Percentiles rank a stretch among this genome's conserved stretches.
phyloP scores from a whole-genome alignment of 345 rosid genomes.

The Cardamine chenopodiifolia region DNA sequence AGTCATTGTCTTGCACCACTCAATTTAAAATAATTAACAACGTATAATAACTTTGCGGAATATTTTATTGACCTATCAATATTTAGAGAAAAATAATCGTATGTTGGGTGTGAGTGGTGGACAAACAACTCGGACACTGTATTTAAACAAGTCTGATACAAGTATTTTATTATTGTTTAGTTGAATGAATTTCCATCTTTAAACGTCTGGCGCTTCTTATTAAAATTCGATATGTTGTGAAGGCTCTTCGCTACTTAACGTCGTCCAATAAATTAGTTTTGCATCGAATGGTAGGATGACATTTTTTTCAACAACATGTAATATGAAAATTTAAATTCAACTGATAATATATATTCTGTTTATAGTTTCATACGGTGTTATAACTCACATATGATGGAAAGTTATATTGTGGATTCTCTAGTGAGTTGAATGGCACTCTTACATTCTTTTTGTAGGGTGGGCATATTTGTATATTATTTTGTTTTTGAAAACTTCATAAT shows the following conservation, averaged over 20 bases:
- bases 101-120: slow-evolving; percentile 50
- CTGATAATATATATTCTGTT: not conserved
- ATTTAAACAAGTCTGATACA: slow-evolving; percentile 25
- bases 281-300: slow-evolving; percentile 11
- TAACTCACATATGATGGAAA: not conserved
- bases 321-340: not conserved
- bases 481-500: not conserved
- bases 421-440: not conserved
- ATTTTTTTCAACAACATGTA: not conserved
- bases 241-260: slow-evolving; percentile 10
- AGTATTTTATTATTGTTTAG: slow-evolving; percentile 12
- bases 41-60: slow-evolving; percentile 27
- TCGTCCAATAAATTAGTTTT: slow-evolving; percentile 15
- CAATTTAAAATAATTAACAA: slow-evolving; percentile 4
- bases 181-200: not conserved
- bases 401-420: not conserved
- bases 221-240: slow-evolving; percentile 12
- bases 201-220: slow-evolving; percentile 9
- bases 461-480: too few relatives aligned
- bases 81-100: slow-evolving; percentile 25
- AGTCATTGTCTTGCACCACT: slow-evolving; percentile 47
- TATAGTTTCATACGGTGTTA: not conserved
- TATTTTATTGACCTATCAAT: slow-evolving; percentile 25
- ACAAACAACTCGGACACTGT: slow-evolving; percentile 46
- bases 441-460: not conserved